Base-by-base conservation (phyloP, 331 rosid genomes). In the Rosa hybrid region DNA sequence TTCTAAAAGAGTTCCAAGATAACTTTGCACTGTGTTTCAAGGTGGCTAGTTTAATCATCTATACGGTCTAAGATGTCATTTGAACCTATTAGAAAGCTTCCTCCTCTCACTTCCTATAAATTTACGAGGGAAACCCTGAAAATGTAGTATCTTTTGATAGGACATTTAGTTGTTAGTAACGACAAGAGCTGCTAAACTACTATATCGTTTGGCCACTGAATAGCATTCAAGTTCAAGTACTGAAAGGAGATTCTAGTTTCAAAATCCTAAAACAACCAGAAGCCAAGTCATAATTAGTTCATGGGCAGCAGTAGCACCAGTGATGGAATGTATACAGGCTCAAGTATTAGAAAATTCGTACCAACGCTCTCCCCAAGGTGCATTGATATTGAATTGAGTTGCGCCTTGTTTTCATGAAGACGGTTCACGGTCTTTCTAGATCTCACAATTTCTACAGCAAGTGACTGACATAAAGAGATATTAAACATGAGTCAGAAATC, bases 291-390 rank as follows among this genome's bases (percentile, higher is more conserved):
- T 8, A 30, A 23, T 1, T 39, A n/a, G 25, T 39, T 64, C 4
- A 41, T 3, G 14, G 46, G 41, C 45, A 68, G 65, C 65, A 63
- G 16, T 65, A 68, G 21, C 9, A 16, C 20, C 9, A 16, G 49
- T 9, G 44, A 44, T 18, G 42, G 8, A 38, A 82, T 21, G 54
- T 50, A 65, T 17, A 20, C 5, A 65, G 12, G 30, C 65, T 71
- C 62, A 3, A 50, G n/a, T 73, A 77, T 41, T 38, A 20, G 30
- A n/a, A 74, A 51, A 48, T 7, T 23, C 72, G 12, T 87, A 87
- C 90, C 90, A 75, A 85, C 88, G 72, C 90, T 87, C 86, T 87
- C 90, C 16, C 90, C 90, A 39, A 87, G 90, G 83, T 87, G 90
- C 90, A 87, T 87, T 34, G 90, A 85, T 82, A 85, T 87, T 10